Conservation (phyloP, 2,329 filamentous ascomycete species). For the Zymoseptoria ardabiliae region DNA sequence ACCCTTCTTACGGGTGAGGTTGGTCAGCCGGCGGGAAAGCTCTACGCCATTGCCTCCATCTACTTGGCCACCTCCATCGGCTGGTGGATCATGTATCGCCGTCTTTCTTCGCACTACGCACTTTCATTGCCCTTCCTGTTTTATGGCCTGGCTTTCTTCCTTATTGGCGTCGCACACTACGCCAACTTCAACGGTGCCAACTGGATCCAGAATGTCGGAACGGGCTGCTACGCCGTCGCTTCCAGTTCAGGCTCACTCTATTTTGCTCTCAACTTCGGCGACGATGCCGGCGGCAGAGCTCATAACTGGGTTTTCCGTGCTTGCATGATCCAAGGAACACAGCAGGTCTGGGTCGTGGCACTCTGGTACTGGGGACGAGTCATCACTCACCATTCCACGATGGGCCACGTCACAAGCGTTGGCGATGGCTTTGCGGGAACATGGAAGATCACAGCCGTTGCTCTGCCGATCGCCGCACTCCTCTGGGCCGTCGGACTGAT, state of each 20-base stretch:
- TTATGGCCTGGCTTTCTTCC: conserved; percentile 54
- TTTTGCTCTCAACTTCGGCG: conserved; percentile 57
- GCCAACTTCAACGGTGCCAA: conserved; percentile 34
- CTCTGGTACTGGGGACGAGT: conserved; percentile 60
- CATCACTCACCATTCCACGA: conserved; percentile 37
- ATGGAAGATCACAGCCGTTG: conserved; percentile 39
- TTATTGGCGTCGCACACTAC: conserved; percentile 53
- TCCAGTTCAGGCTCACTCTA: conserved; percentile 56
- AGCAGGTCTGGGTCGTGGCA: conserved; percentile 57
- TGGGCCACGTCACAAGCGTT: conserved; percentile 32
- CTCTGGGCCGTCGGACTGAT: conserved; percentile 48
- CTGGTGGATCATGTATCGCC: conserved; percentile 56
- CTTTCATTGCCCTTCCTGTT: conserved; percentile 54
- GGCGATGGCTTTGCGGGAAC: conserved; percentile 7
- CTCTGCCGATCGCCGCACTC: conserved; percentile 48
- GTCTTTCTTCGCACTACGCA: conserved; percentile 47
- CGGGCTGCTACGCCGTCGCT: conserved; percentile 53
- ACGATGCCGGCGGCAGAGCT: conserved; percentile 45
- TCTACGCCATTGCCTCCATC: conserved; percentile 53
- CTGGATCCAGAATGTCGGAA: conserved; percentile 53
- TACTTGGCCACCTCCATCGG: conserved; percentile 50
- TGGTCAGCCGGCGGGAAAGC: conserved; percentile 48
- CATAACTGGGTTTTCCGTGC: conserved; percentile 58
- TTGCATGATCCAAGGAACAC: conserved; percentile 56
- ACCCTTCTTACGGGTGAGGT: conserved; percentile 55